These are phyloP conservation scores for Penicillium psychrosexuale DNA, from an alignment of 2,329 filamentous ascomycete genomes.

Conservation along the genomic window DNA sequence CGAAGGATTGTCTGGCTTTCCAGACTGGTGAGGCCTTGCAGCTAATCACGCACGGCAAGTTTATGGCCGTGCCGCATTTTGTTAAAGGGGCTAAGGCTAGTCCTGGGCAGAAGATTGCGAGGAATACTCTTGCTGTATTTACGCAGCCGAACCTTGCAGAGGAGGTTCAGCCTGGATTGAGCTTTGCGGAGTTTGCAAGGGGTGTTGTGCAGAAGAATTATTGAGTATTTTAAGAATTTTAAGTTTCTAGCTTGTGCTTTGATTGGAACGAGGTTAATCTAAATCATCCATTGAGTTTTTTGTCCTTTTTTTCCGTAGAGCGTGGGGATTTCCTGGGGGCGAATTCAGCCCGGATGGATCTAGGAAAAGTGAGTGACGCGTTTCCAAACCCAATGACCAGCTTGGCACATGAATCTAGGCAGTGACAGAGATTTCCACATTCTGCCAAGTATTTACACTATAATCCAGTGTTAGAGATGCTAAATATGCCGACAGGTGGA, in stretches of 20 bases:
- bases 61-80: conserved; percentile 94
- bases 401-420: not conserved
- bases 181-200: conserved; percentile 71
- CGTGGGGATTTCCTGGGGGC: not conserved
- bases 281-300: not conserved
- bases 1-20: conserved; percentile 86
- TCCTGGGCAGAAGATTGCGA: conserved; percentile 54
- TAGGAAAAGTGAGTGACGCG: not conserved
- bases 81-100: conserved; percentile 69
- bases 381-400: not conserved
- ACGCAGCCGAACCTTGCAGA: conserved; percentile 89
- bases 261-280: not conserved
- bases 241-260: not conserved
- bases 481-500: not conserved
- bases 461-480: not conserved
- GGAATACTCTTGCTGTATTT: conserved; percentile 93
- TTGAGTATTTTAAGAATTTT: conserved; percentile 11
- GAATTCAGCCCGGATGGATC: not conserved
- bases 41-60: conserved; percentile 83
- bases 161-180: conserved; percentile 68
- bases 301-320: not conserved
- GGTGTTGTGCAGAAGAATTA: conserved; percentile 72
- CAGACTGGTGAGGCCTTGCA: conserved; percentile 93
- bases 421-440: not conserved
- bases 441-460: not conserved